A percentile compares a stretch with the other conserved stretches of the same genome.
phyloP scores from a whole-genome alignment of 176 grass and related monocot genomes.

The Cenchrus fungigraminus region DNA sequence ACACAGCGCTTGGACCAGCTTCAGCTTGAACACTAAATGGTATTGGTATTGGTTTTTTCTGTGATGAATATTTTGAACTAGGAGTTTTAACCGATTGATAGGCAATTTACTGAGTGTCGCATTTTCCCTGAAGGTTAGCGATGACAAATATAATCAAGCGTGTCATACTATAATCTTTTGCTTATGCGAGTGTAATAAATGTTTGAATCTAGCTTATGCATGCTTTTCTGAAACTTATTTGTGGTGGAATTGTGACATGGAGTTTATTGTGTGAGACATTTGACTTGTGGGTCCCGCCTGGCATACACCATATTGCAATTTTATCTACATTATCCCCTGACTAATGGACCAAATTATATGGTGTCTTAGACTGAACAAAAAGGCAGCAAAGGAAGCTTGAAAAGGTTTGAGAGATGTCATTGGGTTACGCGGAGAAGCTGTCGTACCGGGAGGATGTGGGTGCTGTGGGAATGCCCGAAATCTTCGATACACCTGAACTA shows the following conservation, averaged over 20 bases:
- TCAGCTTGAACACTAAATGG: too few relatives aligned
- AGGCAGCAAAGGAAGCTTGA: conserved; percentile 9
- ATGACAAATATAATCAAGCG: too few relatives aligned
- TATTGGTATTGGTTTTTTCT: too few relatives aligned
- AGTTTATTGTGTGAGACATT: background rate
- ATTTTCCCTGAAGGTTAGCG: too few relatives aligned
- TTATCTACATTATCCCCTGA: background rate
- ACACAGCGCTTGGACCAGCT: too few relatives aligned
- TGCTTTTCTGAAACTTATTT: too few relatives aligned
- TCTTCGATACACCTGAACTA: conserved; percentile 68
- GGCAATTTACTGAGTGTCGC: too few relatives aligned
- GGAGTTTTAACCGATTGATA: too few relatives aligned
- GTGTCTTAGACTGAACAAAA: conserved; percentile 12
- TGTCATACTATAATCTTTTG: too few relatives aligned
- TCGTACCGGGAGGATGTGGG: conserved; percentile 93
- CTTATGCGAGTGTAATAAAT: too few relatives aligned
- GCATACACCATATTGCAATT: background rate
- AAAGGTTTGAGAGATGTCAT: conserved; percentile 57
- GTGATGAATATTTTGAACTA: too few relatives aligned
- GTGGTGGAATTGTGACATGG: background rate
- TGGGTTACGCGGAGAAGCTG: conserved; percentile 91
- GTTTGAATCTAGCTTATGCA: too few relatives aligned
- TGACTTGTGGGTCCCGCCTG: background rate
- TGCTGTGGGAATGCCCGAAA: conserved; percentile 86
- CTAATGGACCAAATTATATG: conserved; percentile 15